Conservation (phyloP, 768 basidiomycete species). For the Hygrophorus pudorinus region DNA sequence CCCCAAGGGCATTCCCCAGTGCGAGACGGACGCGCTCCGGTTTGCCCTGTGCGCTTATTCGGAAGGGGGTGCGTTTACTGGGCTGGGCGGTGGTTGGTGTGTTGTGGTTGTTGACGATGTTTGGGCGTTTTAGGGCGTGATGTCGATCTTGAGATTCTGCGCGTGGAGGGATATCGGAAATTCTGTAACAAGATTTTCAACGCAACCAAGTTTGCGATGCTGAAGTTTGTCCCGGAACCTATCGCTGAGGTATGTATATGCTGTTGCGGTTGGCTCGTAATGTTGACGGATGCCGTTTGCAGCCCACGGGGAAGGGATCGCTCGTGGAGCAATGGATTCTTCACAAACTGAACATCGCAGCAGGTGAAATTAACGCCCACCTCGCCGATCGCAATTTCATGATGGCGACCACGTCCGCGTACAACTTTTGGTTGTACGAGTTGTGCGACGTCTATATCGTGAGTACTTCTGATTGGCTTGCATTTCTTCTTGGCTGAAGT, state of each 20-base stretch:
- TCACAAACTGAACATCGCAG: slow-evolving; percentile 83
- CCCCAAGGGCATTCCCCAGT: slow-evolving; percentile 98
- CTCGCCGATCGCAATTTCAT: slow-evolving; percentile 86
- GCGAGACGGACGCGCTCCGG: slow-evolving; percentile 91
- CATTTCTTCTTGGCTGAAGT: background rate
- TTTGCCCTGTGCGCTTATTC: slow-evolving; percentile 96
- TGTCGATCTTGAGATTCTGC: slow-evolving; percentile 92
- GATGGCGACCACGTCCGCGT: slow-evolving; percentile 71
- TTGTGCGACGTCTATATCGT: slow-evolving; percentile 99
- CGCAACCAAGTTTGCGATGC: slow-evolving; percentile 98
- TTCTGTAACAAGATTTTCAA: slow-evolving; percentile 99
- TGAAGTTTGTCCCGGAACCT: slow-evolving; percentile 76
- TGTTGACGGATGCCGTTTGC: slow-evolving; percentile 6
- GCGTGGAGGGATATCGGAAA: slow-evolving; percentile 97
- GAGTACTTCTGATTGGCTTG: slow-evolving; percentile 17
- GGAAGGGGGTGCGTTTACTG: slow-evolving; percentile 51
- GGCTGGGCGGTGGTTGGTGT: background rate
- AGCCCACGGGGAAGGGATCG: slow-evolving; percentile 86
- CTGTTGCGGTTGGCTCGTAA: background rate
- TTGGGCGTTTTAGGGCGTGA: slow-evolving; percentile 59
- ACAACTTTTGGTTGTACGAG: slow-evolving; percentile 98
- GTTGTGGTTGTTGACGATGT: background rate
- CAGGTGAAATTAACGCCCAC: slow-evolving; percentile 63
- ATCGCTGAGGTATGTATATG: slow-evolving; percentile 50
- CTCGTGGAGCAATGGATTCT: slow-evolving; percentile 94